phyloP scores from a whole-genome alignment of 2,329 filamentous ascomycete genomes.

The Fusarium virguliforme region DNA sequence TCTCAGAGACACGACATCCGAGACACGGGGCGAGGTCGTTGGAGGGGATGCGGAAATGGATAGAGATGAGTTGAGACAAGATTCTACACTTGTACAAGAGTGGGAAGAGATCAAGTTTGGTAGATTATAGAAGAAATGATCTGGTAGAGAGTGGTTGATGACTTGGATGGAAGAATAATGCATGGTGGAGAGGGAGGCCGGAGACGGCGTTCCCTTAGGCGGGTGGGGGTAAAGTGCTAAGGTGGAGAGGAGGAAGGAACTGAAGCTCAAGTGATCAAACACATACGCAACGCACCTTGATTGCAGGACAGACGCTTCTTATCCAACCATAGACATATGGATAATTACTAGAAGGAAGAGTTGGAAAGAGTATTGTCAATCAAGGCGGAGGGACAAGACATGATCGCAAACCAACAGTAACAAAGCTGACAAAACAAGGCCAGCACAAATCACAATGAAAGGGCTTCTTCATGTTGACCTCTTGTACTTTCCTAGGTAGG shows the following conservation, averaged over 20 bases:
- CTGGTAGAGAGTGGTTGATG: conserved; percentile 2
- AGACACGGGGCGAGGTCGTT: conserved; percentile 14
- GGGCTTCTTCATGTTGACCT: too few relatives aligned
- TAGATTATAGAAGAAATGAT: conserved; percentile 15
- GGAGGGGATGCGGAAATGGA: not conserved
- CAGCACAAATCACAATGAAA: conserved; percentile 19
- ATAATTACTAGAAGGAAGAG: not conserved
- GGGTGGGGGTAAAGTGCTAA: conserved; percentile 39
- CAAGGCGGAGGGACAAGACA: not conserved
- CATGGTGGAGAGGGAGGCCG: conserved; percentile 35
- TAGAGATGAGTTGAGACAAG: not conserved
- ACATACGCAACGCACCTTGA: conserved; percentile 22
- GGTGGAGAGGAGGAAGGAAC: conserved; percentile 41
- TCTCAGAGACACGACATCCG: not conserved
- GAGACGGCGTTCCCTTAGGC: conserved; percentile 40
- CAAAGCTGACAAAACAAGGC: conserved; percentile 36
- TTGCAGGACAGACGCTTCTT: conserved; percentile 3
- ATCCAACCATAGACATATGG: not conserved
- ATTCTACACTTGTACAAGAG: conserved; percentile 5
- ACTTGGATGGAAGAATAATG: conserved; percentile 17
- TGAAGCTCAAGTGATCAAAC: conserved; percentile 40
- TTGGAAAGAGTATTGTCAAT: not conserved
- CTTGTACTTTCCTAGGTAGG: too few relatives aligned
- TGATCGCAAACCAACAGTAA: conserved; percentile 16
- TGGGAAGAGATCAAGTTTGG: conserved; percentile 12